Percentiles rank a stretch among this genome's conserved stretches.
These are phyloP conservation scores for Chenopodium suecicum DNA, from an alignment of 148 eudicot genomes.

Conservation along the genomic window DNA sequence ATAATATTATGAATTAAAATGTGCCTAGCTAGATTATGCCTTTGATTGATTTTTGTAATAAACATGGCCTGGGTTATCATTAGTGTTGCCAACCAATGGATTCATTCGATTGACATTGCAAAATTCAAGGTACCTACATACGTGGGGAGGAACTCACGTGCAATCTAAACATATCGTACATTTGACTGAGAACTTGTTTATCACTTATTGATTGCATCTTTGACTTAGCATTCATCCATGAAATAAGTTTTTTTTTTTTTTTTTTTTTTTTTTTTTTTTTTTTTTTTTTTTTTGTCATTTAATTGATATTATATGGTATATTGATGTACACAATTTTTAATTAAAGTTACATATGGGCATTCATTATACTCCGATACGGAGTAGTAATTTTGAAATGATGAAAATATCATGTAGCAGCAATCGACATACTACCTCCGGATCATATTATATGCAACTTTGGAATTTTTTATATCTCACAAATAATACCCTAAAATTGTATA, in stretches of 20 bases:
- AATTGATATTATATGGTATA: no score
- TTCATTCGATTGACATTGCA: neutral
- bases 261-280: no score
- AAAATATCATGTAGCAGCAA: no score
- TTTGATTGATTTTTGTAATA: neutral
- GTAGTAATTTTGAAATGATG: no score
- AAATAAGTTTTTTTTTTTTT: neutral
- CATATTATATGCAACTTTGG: no score
- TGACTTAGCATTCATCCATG: neutral
- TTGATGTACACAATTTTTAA: no score
- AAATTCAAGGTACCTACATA: slow-evolving; percentile 12
- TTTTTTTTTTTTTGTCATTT: neutral
- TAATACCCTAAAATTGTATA: no score
- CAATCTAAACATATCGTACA: neutral
- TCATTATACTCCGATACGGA: no score
- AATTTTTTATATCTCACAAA: no score
- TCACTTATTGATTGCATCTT: neutral
- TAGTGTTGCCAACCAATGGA: neutral
- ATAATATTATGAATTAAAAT: neutral
- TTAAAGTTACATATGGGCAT: no score
- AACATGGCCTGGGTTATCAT: neutral
- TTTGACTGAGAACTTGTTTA: slow-evolving; percentile 4
- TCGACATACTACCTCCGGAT: no score
- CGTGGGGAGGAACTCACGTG: slow-evolving; percentile 16
- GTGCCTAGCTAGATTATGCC: slow-evolving; percentile 1